Conservation (phyloP, 2,329 filamentous ascomycete species). For the Ophiostoma triangulosporum region DNA sequence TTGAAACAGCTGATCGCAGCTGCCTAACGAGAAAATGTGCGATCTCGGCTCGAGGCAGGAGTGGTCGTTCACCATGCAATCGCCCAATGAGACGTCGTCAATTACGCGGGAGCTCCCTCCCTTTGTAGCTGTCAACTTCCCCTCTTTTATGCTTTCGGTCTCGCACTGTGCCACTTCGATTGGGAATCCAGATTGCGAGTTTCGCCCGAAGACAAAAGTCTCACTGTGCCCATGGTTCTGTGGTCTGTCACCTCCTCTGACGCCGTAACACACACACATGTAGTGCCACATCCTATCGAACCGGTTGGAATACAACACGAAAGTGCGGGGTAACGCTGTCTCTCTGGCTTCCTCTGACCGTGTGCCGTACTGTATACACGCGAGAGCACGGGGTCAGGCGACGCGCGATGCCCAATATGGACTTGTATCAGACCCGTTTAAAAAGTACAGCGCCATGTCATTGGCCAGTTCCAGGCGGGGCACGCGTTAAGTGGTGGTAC, state of each 20-base stretch:
- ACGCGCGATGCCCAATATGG: slow-evolving; percentile 1
- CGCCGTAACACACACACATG: no score
- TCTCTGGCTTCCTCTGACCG: background rate
- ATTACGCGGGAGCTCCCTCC: background rate
- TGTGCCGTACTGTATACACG: slow-evolving; percentile 2
- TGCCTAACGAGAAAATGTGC: no score
- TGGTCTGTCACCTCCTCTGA: background rate
- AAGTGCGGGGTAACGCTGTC: background rate
- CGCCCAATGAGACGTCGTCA: background rate
- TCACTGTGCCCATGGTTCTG: slow-evolving; percentile 1
- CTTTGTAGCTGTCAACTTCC: background rate
- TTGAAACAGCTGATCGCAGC: no score
- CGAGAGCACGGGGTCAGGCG: slow-evolving; percentile 9
- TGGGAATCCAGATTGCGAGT: background rate
- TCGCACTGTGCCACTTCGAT: background rate
- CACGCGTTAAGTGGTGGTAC: slow-evolving; percentile 2
- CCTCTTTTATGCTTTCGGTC: background rate
- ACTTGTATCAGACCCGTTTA: background rate
- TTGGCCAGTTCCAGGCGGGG: background rate
- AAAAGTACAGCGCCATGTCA: background rate
- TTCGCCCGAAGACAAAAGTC: background rate
- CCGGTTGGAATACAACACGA: background rate
- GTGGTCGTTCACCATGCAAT: background rate
- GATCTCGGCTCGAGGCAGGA: background rate
- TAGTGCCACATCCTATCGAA: background rate